Percentiles rank a stretch among this genome's conserved stretches.
phyloP scores from a whole-genome alignment of 148 eudicot species.

The Spergularia marina region DNA sequence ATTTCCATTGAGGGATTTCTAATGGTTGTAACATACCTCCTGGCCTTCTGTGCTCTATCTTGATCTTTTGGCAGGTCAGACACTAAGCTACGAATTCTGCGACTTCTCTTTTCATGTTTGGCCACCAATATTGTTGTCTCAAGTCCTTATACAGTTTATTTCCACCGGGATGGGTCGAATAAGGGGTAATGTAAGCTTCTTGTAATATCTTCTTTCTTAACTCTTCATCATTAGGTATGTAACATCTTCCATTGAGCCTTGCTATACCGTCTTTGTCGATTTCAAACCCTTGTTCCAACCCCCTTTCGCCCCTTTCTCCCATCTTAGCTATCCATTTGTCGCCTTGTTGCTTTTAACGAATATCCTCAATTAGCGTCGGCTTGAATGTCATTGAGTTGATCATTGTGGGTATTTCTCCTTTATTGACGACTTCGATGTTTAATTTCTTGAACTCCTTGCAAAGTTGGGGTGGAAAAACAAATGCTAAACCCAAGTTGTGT shows the following conservation, averaged over 20 bases:
- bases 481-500: neutral
- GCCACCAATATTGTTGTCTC: neutral
- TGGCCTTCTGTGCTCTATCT: neutral
- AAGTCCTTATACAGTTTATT: neutral
- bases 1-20: neutral
- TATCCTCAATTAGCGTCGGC: too few relatives aligned
- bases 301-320: neutral
- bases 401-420: too few relatives aligned
- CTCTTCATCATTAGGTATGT: too few relatives aligned
- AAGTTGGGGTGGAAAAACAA: neutral
- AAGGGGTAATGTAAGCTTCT: neutral
- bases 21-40: neutral
- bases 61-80: neutral
- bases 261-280: too few relatives aligned
- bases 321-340: neutral
- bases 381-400: too few relatives aligned
- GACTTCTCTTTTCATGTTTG: neutral
- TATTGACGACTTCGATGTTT: neutral
- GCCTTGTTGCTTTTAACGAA: neutral
- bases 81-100: neutral
- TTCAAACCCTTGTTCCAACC: too few relatives aligned
- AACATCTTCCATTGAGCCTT: too few relatives aligned
- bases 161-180: neutral
- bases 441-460: neutral
- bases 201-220: neutral